Base-by-base conservation (phyloP, 257 asterid species). In the Rubia yunnanensis region DNA sequence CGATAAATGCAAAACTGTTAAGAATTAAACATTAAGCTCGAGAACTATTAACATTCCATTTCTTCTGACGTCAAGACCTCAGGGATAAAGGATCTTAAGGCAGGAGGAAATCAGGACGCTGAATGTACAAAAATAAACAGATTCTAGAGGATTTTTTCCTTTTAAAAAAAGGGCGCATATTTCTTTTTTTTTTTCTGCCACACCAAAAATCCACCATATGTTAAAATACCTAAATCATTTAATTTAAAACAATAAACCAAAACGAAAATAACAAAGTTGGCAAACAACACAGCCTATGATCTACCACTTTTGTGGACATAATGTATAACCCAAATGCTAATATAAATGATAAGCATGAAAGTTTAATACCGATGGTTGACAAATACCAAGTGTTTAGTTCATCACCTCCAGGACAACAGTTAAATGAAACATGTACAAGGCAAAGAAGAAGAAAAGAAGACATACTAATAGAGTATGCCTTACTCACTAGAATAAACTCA, bases 401-500 rank as follows among this genome's bases (percentile, higher is more conserved):
- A 49, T 24, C 44, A 32, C 11, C 10, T 13, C 26, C 32, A 20
- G 34, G 11, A 52, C 34, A 18, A 48, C 3, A 20, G 38, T 50
- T 35, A 14, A 11, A 24, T 61, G 57, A 50, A 26, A 50, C 27
- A 7, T 50, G 57, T 62, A 36, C 60, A 55, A 50, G 54, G 54
- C 20, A 26, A 26, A 4, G 7, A 26, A 56, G 17, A 57, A 7
- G 28, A 39, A 24, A 64, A 28, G 10, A 52, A 49, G 27, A 60
- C 15, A 48, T 24, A 11, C 11, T 22, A 24, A 50, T n/a, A 65
- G 70, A 53, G 59, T 27, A 3, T 31, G 64, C 26, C 18, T 30
- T 53, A 23, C 32, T 58, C 26, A 20, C 56, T 54, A 55, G 56
- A 64, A 60, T 54, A 59, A 18, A 79, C 98, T 84, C 81, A 92